Percentiles rank a stretch among this genome's conserved stretches.
phyloP scores from a whole-genome alignment of 108 stramenopile species.

The Pseudonitzschia pungens region DNA sequence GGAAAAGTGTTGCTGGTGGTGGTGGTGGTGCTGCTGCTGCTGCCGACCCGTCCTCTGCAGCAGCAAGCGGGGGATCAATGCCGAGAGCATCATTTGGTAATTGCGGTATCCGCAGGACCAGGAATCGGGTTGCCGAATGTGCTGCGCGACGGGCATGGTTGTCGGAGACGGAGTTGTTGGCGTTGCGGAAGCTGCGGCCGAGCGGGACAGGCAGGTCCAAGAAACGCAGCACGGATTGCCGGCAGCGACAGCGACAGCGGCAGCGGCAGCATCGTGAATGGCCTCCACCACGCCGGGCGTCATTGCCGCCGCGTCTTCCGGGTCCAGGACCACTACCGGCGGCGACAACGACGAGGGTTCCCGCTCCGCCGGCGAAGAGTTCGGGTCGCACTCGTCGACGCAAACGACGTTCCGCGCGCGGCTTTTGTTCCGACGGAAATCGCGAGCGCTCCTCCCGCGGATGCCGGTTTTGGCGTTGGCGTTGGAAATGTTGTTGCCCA shows the following conservation, averaged over 20 bases:
- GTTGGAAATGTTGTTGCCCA: too few relatives aligned
- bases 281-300: not conserved
- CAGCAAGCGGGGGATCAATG: conserved; percentile 50
- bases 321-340: not conserved
- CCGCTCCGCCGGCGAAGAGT: too few relatives aligned
- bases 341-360: too few relatives aligned
- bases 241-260: not conserved
- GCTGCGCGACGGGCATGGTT: not conserved
- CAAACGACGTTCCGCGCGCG: too few relatives aligned
- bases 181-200: not conserved
- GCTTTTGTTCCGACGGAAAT: too few relatives aligned
- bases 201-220: not conserved
- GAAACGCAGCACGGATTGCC: too few relatives aligned
- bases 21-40: conserved; percentile 6
- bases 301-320: not conserved
- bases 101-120: conserved; percentile 86
- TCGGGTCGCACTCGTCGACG: too few relatives aligned
- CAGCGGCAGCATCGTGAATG: not conserved
- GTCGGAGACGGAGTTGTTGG: not conserved
- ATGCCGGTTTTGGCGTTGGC: too few relatives aligned
- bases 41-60: not conserved
- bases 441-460: too few relatives aligned
- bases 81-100: conserved; percentile 72
- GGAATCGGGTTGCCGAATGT: conserved; percentile 69
- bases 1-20: too few relatives aligned